Percentiles rank a stretch among this genome's conserved stretches.
Conservation (phyloP, 176 grass and related monocot species). For the Eragrostis nindensis region DNA sequence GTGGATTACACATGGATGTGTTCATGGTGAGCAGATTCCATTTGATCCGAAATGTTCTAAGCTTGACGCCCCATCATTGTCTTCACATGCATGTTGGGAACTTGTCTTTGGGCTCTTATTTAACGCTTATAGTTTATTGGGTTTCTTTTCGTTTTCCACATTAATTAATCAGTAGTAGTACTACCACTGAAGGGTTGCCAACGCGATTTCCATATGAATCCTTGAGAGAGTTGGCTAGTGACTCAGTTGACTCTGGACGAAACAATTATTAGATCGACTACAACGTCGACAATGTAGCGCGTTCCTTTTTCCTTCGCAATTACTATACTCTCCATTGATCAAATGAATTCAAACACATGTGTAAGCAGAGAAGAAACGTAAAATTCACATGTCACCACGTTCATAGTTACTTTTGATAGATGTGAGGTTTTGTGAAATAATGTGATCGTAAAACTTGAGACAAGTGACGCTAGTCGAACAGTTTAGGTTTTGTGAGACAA, state of each 20-base stretch:
- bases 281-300: background rate
- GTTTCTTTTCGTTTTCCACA: background rate
- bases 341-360: background rate
- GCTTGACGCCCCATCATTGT: conserved; percentile 22
- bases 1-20: conserved; percentile 10
- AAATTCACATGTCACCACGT: too few species aligned
- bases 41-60: background rate
- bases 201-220: background rate
- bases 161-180: too few species aligned
- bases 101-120: background rate
- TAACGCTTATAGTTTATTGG: background rate
- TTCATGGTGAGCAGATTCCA: background rate
- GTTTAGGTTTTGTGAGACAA: too few species aligned
- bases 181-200: background rate
- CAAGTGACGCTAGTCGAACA: too few species aligned
- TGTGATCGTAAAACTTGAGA: too few species aligned
- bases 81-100: background rate
- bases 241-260: background rate
- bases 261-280: background rate
- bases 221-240: conserved; percentile 17
- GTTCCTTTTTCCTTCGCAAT: too few species aligned
- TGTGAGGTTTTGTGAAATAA: too few species aligned
- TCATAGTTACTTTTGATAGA: too few species aligned
- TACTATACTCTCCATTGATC: too few species aligned
- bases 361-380: too few species aligned